These are phyloP conservation scores for Pseudogymnoascus sp. DNA, from an alignment of 2,329 filamentous ascomycete species.

Conservation along the genomic window DNA sequence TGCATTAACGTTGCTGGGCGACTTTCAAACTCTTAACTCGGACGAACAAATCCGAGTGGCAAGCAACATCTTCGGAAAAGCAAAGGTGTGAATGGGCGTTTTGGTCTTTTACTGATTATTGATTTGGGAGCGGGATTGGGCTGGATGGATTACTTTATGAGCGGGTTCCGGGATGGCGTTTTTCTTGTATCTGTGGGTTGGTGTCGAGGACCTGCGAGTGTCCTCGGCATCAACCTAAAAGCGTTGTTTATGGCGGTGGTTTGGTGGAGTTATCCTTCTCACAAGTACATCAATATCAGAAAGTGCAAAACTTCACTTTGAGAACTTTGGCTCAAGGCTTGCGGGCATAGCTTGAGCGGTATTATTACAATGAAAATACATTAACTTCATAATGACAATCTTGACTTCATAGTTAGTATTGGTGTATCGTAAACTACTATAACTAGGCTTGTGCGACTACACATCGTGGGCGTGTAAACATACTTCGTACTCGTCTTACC, in stretches of 20 bases:
- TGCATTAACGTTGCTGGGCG: background rate
- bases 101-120: background rate
- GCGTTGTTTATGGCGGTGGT: background rate
- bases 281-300: background rate
- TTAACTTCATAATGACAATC: background rate
- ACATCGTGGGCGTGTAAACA: background rate
- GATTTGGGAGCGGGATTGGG: background rate
- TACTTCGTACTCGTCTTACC: background rate
- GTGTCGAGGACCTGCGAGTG: background rate
- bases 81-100: background rate
- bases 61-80: background rate
- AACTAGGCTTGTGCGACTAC: background rate
- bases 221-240: background rate
- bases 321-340: background rate
- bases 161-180: background rate
- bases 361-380: background rate
- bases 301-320: background rate
- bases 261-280: background rate
- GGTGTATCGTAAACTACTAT: background rate
- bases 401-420: background rate
- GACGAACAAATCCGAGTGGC: background rate
- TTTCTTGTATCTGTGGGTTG: background rate
- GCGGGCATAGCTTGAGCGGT: background rate
- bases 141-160: background rate
- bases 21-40: background rate